phyloP scores from a whole-genome alignment of 495 filamentous ascomycete genomes.

The Penicillium mononematosum region DNA sequence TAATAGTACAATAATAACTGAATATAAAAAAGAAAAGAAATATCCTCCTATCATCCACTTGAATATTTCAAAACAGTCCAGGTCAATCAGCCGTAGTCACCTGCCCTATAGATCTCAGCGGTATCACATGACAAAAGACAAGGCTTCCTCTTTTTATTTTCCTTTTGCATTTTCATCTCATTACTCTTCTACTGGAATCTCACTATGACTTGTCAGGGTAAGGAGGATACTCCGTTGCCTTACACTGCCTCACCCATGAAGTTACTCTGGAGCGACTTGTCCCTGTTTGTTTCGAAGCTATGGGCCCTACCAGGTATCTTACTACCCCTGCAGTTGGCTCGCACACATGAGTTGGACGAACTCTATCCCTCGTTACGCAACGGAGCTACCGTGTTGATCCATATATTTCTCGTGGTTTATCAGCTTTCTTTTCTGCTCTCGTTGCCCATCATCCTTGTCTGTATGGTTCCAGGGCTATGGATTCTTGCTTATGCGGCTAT shows the following conservation, averaged over 20 bases:
- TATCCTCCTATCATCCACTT: no score
- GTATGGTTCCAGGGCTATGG: conserved; percentile 52
- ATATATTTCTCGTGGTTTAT: conserved; percentile 47
- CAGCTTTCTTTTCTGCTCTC: conserved; percentile 39
- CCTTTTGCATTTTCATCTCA: not conserved
- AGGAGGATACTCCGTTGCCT: conserved; percentile 29
- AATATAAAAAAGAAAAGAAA: no score
- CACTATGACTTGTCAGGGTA: conserved; percentile 12
- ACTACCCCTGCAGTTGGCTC: conserved; percentile 48
- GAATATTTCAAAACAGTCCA: no score
- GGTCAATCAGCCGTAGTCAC: not conserved
- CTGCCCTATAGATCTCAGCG: not conserved
- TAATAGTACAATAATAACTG: not conserved
- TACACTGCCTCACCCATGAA: conserved; percentile 62
- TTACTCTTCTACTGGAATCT: conserved; percentile 5
- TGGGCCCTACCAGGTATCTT: conserved; percentile 54
- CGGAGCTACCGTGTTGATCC: conserved; percentile 48
- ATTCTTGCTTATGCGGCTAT: conserved; percentile 35
- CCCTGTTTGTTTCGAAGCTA: conserved; percentile 49
- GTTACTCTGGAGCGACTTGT: conserved; percentile 54
- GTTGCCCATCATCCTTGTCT: conserved; percentile 48
- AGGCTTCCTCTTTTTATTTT: not conserved
- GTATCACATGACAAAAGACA: conserved; percentile 3
- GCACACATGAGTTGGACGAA: conserved; percentile 55
- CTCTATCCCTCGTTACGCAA: conserved; percentile 53